Evolutionary conservation across 345 rosid species (phyloP).

Genomic region (Cardamine resedifolia): DNA sequence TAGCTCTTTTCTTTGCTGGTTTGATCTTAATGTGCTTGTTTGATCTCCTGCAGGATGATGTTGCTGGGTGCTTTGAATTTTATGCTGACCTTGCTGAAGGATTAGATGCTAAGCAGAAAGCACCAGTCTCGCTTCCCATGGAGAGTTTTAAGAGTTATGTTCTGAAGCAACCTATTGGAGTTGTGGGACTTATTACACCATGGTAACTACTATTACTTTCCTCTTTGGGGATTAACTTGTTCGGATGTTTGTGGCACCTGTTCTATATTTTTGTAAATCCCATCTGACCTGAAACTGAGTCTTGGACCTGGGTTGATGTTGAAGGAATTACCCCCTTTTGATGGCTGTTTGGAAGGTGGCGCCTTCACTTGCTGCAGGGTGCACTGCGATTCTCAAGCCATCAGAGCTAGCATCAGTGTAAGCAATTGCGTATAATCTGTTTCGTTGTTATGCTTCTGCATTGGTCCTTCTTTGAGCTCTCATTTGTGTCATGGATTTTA

Average conservation of each 20-base stretch:
- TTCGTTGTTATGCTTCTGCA: slow-evolving; percentile 2
- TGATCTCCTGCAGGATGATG: slow-evolving; percentile 74
- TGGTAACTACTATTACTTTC: slow-evolving; percentile 43
- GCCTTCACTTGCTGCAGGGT: slow-evolving; percentile 97
- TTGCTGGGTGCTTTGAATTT: slow-evolving; percentile 86
- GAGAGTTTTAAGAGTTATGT: slow-evolving; percentile 65
- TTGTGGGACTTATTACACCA: slow-evolving; percentile 90
- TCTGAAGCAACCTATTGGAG: slow-evolving; percentile 89
- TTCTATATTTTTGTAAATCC: neutral
- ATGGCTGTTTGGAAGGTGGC: slow-evolving; percentile 99
- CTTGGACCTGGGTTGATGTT: slow-evolving; percentile 35
- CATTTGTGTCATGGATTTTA: slow-evolving; percentile 7
- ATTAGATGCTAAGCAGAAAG: slow-evolving; percentile 80
- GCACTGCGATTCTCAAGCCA: slow-evolving; percentile 85
- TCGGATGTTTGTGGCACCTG: neutral
- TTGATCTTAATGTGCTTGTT: slow-evolving; percentile 27
- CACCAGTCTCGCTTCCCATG: slow-evolving; percentile 81
- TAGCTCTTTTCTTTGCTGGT: neutral
- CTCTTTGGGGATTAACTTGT: neutral
- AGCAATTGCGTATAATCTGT: slow-evolving; percentile 24
- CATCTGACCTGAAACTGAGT: neutral
- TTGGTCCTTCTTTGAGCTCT: slow-evolving; percentile 4
- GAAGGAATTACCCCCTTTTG: slow-evolving; percentile 92
- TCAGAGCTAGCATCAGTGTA: slow-evolving; percentile 86
- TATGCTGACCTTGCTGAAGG: slow-evolving; percentile 97